Evolutionary conservation across 2,329 filamentous ascomycete species (phyloP).

Genomic region (Nectriaceae sp.): DNA sequence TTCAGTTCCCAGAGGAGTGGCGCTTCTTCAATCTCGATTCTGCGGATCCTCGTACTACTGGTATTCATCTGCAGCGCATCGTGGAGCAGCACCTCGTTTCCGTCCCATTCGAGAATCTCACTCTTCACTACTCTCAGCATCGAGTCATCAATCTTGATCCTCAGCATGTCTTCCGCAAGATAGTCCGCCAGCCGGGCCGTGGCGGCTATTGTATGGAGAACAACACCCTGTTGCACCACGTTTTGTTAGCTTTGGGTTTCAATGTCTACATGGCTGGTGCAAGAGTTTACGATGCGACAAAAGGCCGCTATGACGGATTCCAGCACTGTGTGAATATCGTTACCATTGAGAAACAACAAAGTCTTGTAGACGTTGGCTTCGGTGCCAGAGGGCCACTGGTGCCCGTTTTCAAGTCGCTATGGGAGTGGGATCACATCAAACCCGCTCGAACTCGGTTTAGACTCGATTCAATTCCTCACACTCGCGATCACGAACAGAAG

Average conservation of each 20-base stretch:
- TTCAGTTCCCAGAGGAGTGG: conserved; percentile 8
- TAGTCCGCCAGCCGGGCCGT: conserved; percentile 31
- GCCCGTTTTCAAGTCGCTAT: conserved; percentile 33
- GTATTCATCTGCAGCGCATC: conserved; percentile 34
- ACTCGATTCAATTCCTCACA: conserved; percentile 32
- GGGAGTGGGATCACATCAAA: conserved; percentile 33
- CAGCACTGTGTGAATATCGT: conserved; percentile 62
- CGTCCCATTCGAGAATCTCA: conserved; percentile 57
- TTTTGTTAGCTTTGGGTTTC: conserved; percentile 52
- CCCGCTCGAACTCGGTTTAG: conserved; percentile 48
- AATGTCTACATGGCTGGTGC: conserved; percentile 52
- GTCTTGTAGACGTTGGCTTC: conserved; percentile 62
- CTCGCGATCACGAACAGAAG: conserved; percentile 35
- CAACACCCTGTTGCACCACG: conserved; percentile 45
- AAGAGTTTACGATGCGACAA: conserved; percentile 32
- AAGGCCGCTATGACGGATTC: conserved; percentile 16
- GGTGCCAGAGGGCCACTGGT: conserved; percentile 46
- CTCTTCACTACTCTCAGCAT: conserved; percentile 50
- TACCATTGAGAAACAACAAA: conserved; percentile 48
- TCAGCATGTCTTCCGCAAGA: conserved; percentile 44
- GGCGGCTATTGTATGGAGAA: conserved; percentile 58
- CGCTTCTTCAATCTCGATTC: conserved; percentile 5
- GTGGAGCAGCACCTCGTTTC: conserved; percentile 45
- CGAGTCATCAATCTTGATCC: conserved; percentile 41
- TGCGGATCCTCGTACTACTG: conserved; percentile 17